Evolutionary conservation across 116 monocot genomes (phyloP), one percentile per base, ranked within the genome.

Genomic region (Iris pallida): DNA sequence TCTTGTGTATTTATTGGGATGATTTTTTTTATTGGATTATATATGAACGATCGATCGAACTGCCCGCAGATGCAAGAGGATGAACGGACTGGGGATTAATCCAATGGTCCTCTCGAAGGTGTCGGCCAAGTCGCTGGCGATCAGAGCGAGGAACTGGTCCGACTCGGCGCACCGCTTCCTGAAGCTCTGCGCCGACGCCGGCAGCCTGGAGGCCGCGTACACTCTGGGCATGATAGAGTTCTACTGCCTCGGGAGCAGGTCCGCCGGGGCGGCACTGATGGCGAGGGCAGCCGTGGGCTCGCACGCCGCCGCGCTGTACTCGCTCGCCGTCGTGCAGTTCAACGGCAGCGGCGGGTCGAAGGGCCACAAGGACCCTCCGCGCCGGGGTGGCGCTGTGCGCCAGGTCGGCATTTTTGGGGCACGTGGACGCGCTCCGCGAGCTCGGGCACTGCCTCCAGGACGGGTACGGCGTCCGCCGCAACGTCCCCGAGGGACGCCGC

Each of bases 391-490:
- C 81, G 15, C 78, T 86, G 0, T 88, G 84, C 64, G 83, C 78
- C 10, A 71, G 81, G n/a, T 78, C 88, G 2, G 81, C 83, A 4
- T 64, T 58, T 16, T 79, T 78, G 17, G 84, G 84, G 47, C 75
- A 81, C 76, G 55, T 88, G 10, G 84, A 88, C 73, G 88, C 88
- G 42, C 72, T 88, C n/a, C 83, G 88, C 5, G 88, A 84, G 79
- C 78, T 88, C 46, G 88, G 83, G 4, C 83, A 88, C 81, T 88
- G 84, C 59, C 76, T 88, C 10, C 88, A 88, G 69, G 88, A 88
- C 63, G 88, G 88, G 18, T 88, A 88, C 67, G 88, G 88, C 19
- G 81, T 88, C 46, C 72, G 81, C 42, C 75, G 65, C 18, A 71
- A 80, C 63, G 71, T 81, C 42, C 49, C 64, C 15, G 80, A 80